Evolutionary conservation across 306 rosid species (phyloP).

Genomic region (Lablab purpureus): DNA sequence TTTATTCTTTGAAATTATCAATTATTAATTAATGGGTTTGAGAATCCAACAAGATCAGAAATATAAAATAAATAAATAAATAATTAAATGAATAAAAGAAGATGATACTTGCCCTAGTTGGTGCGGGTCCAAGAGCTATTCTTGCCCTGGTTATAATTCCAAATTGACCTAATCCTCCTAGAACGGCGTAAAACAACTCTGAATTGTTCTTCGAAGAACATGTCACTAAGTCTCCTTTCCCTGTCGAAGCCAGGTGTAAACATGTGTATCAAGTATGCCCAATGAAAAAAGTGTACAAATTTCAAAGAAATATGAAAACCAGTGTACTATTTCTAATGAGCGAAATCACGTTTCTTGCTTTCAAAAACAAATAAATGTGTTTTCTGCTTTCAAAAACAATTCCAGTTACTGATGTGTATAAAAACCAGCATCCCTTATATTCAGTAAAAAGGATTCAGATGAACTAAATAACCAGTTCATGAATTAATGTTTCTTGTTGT

Average conservation of each 20-base stretch:
- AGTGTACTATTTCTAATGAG: neutral
- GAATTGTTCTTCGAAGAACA: slow-evolving; percentile 61
- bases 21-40: neutral
- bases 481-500: neutral
- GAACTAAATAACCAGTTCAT: neutral
- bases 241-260: slow-evolving; percentile 40
- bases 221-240: slow-evolving; percentile 74
- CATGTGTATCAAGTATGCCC: neutral
- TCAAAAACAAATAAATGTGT: neutral
- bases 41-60: neutral
- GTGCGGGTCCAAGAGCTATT: slow-evolving; percentile 72
- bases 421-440: neutral
- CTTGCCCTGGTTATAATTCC: slow-evolving; percentile 91
- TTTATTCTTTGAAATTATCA: neutral
- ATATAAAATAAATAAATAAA: neutral
- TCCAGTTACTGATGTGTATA: neutral
- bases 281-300: neutral
- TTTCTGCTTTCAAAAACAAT: neutral
- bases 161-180: slow-evolving; percentile 96
- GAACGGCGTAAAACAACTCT: slow-evolving; percentile 70
- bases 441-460: neutral
- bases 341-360: neutral
- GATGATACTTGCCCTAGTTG: slow-evolving; percentile 60
- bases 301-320: neutral
- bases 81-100: neutral